Evolutionary conservation across 2,329 filamentous ascomycete genomes (phyloP), one percentile per base, ranked within the genome.

Genomic region (Zelopaecilomyces penicillatus): DNA sequence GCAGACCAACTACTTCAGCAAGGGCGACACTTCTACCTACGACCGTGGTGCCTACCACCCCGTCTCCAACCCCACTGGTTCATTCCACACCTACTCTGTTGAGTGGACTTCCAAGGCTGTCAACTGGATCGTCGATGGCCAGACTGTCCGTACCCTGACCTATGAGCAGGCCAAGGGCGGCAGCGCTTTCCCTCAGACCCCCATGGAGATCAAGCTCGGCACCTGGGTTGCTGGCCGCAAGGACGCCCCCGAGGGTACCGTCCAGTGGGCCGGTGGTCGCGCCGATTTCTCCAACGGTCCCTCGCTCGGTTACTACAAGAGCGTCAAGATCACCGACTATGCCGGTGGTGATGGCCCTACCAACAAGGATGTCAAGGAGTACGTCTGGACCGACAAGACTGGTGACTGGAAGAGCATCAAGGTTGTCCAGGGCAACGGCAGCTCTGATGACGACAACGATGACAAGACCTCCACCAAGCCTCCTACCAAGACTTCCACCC

Each of bases 1-100:
- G 4, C 87, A 94, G 64, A 82, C 77, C 55, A 95, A 95, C 67
- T 95, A 91, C 70, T 87, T 85, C 66, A 78, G 80, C 68, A 85
- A 87, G 71, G 85, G 84, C 47, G 69, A 86, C 65, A 80, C 76
- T 44, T 75, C 75, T n/a, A 75, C 75, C 46, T 88, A 81, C 65
- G 80, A 88, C 66, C 82, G 84, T 50, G 83, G 78, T 58, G 71
- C 71, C 45, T 82, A 77, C 69, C 74, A 81, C 57, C 50, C 68
- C n/a, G 72, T 87, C 41, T 52, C 63, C 49, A 68, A 69, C 55
- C 75, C 82, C 29, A 19, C 39, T 9, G 60, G 62, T 34, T 66
- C 66, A 4, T 73, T 70, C 57, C 81, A 86, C 72, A 85, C 74
- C 45, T 87, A 87, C 67, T 65, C 75, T 9, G 58, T 87, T 46